Evolutionary conservation across 192 early-diverging fungal genomes (phyloP).

Genomic region (Pilaira anomala): DNA sequence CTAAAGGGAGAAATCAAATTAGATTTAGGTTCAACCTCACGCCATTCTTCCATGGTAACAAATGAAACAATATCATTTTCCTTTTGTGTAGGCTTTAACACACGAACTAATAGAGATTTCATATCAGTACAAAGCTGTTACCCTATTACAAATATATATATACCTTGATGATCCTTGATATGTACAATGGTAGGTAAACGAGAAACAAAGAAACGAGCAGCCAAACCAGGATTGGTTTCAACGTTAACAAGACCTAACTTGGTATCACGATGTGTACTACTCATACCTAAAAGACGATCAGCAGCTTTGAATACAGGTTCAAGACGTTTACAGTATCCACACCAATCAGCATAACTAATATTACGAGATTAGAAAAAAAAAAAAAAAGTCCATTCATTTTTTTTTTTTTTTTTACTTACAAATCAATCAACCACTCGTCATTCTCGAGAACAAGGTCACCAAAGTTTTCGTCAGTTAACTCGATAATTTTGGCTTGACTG

Average conservation of each 20-base stretch:
- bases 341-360: conserved; percentile 34
- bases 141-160: background rate
- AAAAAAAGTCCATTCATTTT: background rate
- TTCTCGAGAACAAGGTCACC: conserved; percentile 7
- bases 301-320: conserved; percentile 15
- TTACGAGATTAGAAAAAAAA: background rate
- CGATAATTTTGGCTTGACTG: background rate
- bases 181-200: conserved; percentile 33
- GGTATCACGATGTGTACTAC: background rate
- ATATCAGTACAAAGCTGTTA: background rate
- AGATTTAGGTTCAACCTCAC: conserved; percentile 4
- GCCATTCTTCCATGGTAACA: conserved; percentile 10
- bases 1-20: conserved; percentile 24
- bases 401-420: conserved; percentile 15
- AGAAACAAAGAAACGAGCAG: conserved; percentile 33
- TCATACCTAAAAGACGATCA: background rate
- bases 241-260: conserved; percentile 26
- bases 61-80: conserved; percentile 1
- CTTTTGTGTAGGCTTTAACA: background rate
- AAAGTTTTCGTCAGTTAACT: conserved; percentile 24
- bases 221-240: conserved; percentile 31
- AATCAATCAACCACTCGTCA: conserved; percentile 31
- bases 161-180: conserved; percentile 36
- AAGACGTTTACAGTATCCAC: conserved; percentile 29
- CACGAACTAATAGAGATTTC: conserved; percentile 17